These are phyloP conservation scores for Brettanomyces custersianus DNA, from an alignment of 805 yeast genomes.

Conservation along the genomic window DNA sequence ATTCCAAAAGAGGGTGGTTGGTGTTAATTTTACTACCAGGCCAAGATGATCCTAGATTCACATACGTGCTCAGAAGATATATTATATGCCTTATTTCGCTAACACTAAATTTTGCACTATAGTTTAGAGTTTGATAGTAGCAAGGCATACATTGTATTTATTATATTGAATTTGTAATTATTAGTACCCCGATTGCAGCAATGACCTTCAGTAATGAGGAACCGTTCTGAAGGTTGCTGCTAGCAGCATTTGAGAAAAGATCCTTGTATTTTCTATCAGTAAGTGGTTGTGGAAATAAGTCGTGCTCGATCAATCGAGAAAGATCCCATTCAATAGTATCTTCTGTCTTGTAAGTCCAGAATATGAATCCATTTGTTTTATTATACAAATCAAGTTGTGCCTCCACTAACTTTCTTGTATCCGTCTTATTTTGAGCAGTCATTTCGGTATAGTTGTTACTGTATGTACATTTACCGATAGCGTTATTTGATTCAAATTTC, in stretches of 20 bases:
- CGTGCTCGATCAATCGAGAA: slow-evolving; percentile 35
- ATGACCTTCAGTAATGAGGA: no score
- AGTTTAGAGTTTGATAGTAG: slow-evolving; percentile 32
- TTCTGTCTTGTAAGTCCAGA: slow-evolving; percentile 69
- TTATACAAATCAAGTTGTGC: slow-evolving; percentile 49
- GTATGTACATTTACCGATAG: slow-evolving; percentile 36
- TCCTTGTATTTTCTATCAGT: slow-evolving; percentile 58
- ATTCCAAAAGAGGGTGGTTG: background rate
- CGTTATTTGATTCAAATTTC: slow-evolving; percentile 30
- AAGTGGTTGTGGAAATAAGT: slow-evolving; percentile 57
- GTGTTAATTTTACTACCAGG: no score
- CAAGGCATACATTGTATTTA: slow-evolving; percentile 22
- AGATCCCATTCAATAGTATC: slow-evolving; percentile 62
- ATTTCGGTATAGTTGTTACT: slow-evolving; percentile 31
- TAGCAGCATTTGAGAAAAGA: slow-evolving; percentile 36
- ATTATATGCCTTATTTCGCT: slow-evolving; percentile 27
- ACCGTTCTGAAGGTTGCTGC: no score
- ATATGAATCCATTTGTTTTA: slow-evolving; percentile 48
- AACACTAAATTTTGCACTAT: slow-evolving; percentile 26
- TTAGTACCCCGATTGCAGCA: background rate
- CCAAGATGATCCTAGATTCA: no score
- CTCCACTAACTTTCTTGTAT: slow-evolving; percentile 49
- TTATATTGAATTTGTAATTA: background rate
- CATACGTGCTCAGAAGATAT: no score
- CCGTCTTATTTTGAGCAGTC: slow-evolving; percentile 30